Evolutionary conservation across 1,284 basidiomycete species (phyloP).

Genomic region (Lentinula novae-zelandiae): DNA sequence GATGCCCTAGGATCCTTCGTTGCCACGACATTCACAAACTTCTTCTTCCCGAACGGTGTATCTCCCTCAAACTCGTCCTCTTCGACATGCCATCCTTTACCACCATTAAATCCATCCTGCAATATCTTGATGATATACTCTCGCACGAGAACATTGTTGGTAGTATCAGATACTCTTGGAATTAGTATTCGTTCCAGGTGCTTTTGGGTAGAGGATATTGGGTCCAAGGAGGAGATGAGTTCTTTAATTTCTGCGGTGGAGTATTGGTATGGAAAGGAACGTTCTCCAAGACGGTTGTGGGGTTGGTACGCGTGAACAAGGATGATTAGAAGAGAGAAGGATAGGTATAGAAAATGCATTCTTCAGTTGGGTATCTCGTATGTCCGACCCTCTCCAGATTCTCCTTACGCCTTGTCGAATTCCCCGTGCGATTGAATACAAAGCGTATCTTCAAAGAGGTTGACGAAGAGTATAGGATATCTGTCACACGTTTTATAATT

Average conservation of each 20-base stretch:
- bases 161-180: conserved; percentile 71
- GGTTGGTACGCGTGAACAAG: conserved; percentile 3
- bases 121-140: conserved; percentile 73
- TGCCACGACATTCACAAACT: conserved; percentile 90
- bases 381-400: no score
- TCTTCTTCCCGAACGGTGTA: conserved; percentile 83
- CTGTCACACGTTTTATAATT: not conserved
- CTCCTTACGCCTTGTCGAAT: no score
- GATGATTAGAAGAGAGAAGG: not conserved
- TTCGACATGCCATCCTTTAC: conserved; percentile 83
- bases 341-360: not conserved
- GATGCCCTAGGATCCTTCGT: conserved; percentile 86
- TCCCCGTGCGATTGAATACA: no score
- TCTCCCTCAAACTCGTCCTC: conserved; percentile 72
- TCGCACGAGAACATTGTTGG: conserved; percentile 76
- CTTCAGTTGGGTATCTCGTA: not conserved
- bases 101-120: conserved; percentile 25
- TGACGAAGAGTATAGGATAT: not conserved
- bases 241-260: conserved; percentile 47
- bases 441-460: no score
- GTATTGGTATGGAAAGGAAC: conserved; percentile 43
- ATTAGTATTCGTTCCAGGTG: conserved; percentile 82
- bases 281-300: conserved; percentile 28
- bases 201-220: conserved; percentile 67
- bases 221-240: conserved; percentile 55